Conservation (phyloP, 441 rosid species). For the Biscutella auriculata region DNA sequence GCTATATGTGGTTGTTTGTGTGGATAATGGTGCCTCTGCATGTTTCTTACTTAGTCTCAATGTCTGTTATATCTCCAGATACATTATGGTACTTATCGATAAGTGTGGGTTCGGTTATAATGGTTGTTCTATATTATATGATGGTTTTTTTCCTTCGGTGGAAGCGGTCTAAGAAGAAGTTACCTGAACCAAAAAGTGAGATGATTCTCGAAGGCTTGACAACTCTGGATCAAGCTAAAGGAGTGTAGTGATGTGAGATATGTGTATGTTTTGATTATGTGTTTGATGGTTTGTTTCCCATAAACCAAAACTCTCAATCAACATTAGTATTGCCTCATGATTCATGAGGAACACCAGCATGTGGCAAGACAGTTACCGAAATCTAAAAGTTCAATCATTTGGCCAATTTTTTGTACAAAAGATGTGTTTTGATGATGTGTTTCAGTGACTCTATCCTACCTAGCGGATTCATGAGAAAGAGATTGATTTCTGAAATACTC, state of each 20-base stretch:
- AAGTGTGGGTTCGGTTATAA: not conserved
- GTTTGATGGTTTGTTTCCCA: too few relatives aligned
- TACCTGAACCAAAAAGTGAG: not conserved
- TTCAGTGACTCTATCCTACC: too few relatives aligned
- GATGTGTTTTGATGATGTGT: too few relatives aligned
- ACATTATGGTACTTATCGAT: not conserved
- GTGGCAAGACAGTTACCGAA: too few relatives aligned
- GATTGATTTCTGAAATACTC: too few relatives aligned
- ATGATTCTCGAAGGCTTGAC: constrained; percentile 6
- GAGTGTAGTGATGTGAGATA: not conserved
- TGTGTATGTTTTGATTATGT: too few relatives aligned
- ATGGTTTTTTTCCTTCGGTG: not conserved
- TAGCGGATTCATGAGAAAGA: too few relatives aligned
- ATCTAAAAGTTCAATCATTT: too few relatives aligned
- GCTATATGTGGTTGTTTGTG: not conserved
- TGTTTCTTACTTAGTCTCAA: constrained; percentile 11
- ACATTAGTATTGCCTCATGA: too few relatives aligned
- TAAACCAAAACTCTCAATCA: too few relatives aligned
- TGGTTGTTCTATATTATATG: not conserved
- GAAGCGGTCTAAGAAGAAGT: not conserved
- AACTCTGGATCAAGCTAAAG: not conserved
- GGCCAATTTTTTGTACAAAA: too few relatives aligned
- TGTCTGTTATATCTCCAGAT: constrained; percentile 6
- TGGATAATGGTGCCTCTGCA: not conserved
- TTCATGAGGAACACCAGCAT: too few relatives aligned